Evolutionary conservation across 2,329 filamentous ascomycete species (phyloP).

Genomic region (Botrytis fabae): DNA sequence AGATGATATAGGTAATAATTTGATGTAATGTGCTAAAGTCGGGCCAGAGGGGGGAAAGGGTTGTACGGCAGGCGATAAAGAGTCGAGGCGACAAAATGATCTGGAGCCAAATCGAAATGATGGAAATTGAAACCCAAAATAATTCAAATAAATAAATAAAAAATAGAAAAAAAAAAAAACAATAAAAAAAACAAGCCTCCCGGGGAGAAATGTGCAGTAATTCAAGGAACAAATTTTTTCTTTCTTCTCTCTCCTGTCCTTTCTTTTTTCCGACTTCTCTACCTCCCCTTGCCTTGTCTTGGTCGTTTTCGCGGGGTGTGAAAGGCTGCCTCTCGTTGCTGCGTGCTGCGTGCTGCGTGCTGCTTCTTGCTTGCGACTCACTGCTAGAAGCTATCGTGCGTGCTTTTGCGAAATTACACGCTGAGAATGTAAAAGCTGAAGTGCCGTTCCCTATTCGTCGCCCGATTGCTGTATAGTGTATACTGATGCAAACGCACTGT

Average conservation of each 20-base stretch:
- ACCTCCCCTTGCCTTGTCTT: background rate
- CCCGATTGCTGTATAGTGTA: background rate
- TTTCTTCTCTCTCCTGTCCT: background rate
- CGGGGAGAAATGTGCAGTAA: background rate
- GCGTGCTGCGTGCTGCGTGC: background rate
- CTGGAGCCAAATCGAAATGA: background rate
- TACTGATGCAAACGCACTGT: slow-evolving; percentile 15
- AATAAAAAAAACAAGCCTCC: background rate
- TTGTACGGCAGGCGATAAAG: slow-evolving; percentile 11
- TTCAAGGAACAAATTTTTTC: background rate
- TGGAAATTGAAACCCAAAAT: background rate
- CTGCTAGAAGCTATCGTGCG: background rate
- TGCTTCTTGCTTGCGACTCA: background rate
- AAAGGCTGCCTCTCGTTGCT: background rate
- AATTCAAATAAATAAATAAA: too few species aligned
- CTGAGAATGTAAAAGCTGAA: slow-evolving; percentile 6
- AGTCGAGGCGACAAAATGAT: background rate
- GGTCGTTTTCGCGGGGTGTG: background rate
- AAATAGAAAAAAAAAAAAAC: background rate
- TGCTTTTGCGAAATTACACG: slow-evolving; percentile 14
- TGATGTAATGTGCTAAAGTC: background rate
- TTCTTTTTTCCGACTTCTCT: background rate
- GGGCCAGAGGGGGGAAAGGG: background rate
- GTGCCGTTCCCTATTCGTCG: background rate
- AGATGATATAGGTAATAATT: background rate